A percentile compares a stretch with the other conserved stretches of the same genome.
These are phyloP conservation scores for Aspergillus sclerotioniger DNA, from an alignment of 495 filamentous ascomycete genomes.

Conservation along the genomic window DNA sequence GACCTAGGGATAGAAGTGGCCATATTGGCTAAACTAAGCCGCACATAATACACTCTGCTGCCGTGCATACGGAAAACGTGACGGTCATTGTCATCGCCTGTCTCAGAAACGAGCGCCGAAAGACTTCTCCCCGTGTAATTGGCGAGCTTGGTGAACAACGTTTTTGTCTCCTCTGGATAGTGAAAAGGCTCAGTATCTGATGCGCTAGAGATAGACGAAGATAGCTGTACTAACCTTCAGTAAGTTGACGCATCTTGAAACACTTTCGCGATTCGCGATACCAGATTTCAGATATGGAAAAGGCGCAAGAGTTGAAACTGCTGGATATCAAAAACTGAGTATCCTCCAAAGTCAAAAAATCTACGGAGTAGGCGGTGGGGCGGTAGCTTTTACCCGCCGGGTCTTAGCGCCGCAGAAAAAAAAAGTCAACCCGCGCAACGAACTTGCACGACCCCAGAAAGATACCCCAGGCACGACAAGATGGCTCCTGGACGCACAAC, in stretches of 20 bases:
- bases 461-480: constrained; percentile 14
- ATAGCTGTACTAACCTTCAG: constrained; percentile 41
- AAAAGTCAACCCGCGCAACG: constrained; percentile 13
- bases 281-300: neutral
- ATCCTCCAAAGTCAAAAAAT: constrained; percentile 22
- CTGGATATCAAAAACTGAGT: constrained; percentile 5
- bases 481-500: constrained; percentile 50
- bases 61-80: constrained; percentile 85
- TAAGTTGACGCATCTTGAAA: constrained; percentile 67
- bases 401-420: constrained; percentile 31
- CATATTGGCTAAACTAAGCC: constrained; percentile 83
- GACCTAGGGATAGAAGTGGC: constrained; percentile 77
- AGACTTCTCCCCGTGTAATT: constrained; percentile 78
- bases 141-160: constrained; percentile 80
- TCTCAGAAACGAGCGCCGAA: constrained; percentile 72
- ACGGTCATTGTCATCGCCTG: constrained; percentile 63
- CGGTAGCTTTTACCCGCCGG: constrained; percentile 14
- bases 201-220: neutral
- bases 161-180: constrained; percentile 56
- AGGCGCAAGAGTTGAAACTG: neutral
- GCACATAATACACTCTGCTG: constrained; percentile 82
- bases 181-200: neutral
- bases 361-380: constrained; percentile 16
- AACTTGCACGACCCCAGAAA: constrained; percentile 24
- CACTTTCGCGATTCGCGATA: too few species aligned